Base-by-base conservation (phyloP, 768 basidiomycete species). In the Pholiota molesta region DNA sequence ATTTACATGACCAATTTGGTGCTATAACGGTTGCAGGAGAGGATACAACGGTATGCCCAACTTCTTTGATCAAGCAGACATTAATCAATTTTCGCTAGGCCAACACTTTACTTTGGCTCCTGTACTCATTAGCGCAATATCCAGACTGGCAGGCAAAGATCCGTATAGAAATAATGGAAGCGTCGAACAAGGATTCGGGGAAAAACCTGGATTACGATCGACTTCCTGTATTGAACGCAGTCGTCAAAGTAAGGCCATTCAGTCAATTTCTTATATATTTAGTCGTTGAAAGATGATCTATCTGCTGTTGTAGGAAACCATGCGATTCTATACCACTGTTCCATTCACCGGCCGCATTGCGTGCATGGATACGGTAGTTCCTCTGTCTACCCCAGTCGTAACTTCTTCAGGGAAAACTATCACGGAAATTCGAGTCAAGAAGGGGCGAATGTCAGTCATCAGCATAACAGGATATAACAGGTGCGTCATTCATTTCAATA, bases 121-220 rank as follows among this genome's bases (percentile, higher is more conserved):
- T 56, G 5, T 56, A 56, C 40, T 21, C 40, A 14, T 37, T 56
- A 42, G 55, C 55, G 16, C 16, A 23, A 17, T 26, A 56, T n/a
- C 55, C 55, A 9, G 39, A 42, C 17, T 56, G 55, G 55, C 55
- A 56, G n/a, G 17, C 21, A 16, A 56, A 56, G 35, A 8, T 56
- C 17, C 23, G 55, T n/a, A 42, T 3, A 39, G 44, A 42, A 42
- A 13, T 26, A 28, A 28, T 23, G 1, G 39, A 56, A 23, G 55
- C 23, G 9, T 56, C 11, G 2, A 14, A 8, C n/a, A n/a, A 26
- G 0, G 37, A 23, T n/a, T 7, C 6, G 0, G 40, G 13, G 2
- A 44, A 44, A 1, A 28, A 6, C 3, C 5, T 56, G n/a, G 23
- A 42, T 23, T 56, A 56, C 5, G 55, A 56, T 31, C 29, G 35